phyloP scores from a whole-genome alignment of 192 early-diverging fungal species.

The Diversispora eburnea region DNA sequence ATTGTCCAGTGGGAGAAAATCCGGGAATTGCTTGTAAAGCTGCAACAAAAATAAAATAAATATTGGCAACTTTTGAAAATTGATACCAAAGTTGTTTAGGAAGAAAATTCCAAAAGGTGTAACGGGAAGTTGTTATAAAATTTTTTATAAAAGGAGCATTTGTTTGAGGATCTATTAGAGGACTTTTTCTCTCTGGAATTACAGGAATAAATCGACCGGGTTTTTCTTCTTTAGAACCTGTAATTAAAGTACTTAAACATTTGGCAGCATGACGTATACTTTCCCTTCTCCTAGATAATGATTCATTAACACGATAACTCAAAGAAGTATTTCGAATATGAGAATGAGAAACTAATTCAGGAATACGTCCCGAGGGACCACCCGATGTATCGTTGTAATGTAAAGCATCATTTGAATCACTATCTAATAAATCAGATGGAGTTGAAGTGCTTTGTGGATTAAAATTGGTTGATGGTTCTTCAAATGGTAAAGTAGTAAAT shows the following conservation, averaged over 20 bases:
- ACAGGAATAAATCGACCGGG: background rate
- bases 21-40: constrained; percentile 57
- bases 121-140: constrained; percentile 60
- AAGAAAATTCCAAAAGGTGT: constrained; percentile 54
- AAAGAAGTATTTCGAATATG: background rate
- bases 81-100: constrained; percentile 63
- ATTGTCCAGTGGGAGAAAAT: constrained; percentile 75
- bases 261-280: background rate
- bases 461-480: too few relatives aligned
- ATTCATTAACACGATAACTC: background rate
- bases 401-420: too few relatives aligned
- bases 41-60: constrained; percentile 66
- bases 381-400: too few relatives aligned
- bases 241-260: background rate
- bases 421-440: too few relatives aligned
- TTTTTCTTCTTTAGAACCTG: background rate
- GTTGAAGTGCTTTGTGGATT: too few relatives aligned
- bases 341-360: background rate
- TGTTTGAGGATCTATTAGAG: constrained; percentile 42
- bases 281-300: background rate
- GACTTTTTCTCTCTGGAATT: constrained; percentile 27
- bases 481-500: too few relatives aligned
- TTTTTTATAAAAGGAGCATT: constrained; percentile 53
- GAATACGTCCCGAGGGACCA: background rate
- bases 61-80: constrained; percentile 68